Base-by-base conservation (phyloP, 169 alveolate genomes). In the Besnoitia besnoiti region DNA sequence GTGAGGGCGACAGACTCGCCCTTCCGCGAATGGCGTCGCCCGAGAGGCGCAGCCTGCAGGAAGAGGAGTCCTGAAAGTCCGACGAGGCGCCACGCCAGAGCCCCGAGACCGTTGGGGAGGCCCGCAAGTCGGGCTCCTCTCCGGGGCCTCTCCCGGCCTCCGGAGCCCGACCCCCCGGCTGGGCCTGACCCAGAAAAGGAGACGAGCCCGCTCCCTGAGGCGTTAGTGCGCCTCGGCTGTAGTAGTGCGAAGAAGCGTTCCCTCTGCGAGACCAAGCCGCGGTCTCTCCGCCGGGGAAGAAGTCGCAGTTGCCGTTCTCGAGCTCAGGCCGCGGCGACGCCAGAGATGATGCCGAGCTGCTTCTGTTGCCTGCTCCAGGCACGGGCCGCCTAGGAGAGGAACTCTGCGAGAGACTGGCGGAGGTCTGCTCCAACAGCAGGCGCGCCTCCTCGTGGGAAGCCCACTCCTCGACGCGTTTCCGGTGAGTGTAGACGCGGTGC, bases 401-500 rank as follows among this genome's bases (percentile, higher is more conserved):
- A 16, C 67, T 55, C 67, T 55, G 67, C 7, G 67, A 5, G 27
- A 55, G 67, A 55, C 30, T 55, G 67, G n/a, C 67, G 27, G 67
- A 19, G 33, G 67, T 55, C 67, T 55, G 67, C 7, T 21, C 67
- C 67, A 55, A 55, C 12, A 73, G 46, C 47, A 73, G 39, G 82
- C 82, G 82, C 8, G 82, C 82, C 82, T 73, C 82, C 82, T 73
- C 82, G 39, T 37, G 47, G 39, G 82, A n/a, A n/a, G 46, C 82
- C 82, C 82, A 73, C 39, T 73, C 82, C 27, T 73, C 82, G 44
- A 37, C 46, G 14, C 82, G 82, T 24, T 73, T 73, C 82, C 82
- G 82, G 40, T 73, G 82, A 27, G n/a, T 16, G 44, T 73, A 73
- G 44, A 73, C 47, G 39, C 46, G 82, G 8, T 10, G 82, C 24